Base-by-base conservation (phyloP, 2,329 filamentous ascomycete species). In the Tolypocladium guangdongense region DNA sequence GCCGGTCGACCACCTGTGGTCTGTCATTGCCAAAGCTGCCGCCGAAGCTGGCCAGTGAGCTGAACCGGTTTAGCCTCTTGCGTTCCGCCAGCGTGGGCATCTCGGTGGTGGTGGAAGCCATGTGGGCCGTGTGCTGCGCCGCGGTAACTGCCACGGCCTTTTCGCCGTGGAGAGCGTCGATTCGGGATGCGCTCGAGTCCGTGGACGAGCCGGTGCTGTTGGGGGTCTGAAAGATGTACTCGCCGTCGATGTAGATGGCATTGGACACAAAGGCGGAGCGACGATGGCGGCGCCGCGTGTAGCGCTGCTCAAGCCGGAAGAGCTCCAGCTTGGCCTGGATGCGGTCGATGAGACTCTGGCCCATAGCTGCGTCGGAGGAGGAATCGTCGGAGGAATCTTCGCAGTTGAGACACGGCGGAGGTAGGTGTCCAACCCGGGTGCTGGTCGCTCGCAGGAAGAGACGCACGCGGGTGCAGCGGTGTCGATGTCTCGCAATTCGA, bases 271-370 rank as follows among this genome's bases (percentile, higher is more conserved):
- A 96, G 56, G 88, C 93, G 52, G 85, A 91, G 68, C 92, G 89
- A 62, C 92, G 88, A 63, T 83, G 73, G 64, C 92, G 90, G 68
- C 90, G 87, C 64, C 87, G 87, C 51, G 91, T 95, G 77, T 97
- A 97, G 63, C 90, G 87, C 75, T 96, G 87, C 75, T 97, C 92
- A 61, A 97, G 85, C 50, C 90, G 88, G 78, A 95, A 93, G 65
- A 97, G 83, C 77, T 97, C 90, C 64, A 95, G 76, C 77, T 87
- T 82, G 56, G 81, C 78, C 62, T 84, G 78, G 67, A 84, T 78
- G 67, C 78, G 77, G 56, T 81, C 76, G 62, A 85, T 64, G 63
- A 84, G 64, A 62, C 74, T 74, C 63, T 75, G 71, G 50, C 73
- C 74, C 75, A 78, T 78, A 60, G 49, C 65, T 59, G 61, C 59